These are phyloP conservation scores for Chamaecyparis obtusa DNA, from an alignment of 75 land plant species.

Conservation along the genomic window DNA sequence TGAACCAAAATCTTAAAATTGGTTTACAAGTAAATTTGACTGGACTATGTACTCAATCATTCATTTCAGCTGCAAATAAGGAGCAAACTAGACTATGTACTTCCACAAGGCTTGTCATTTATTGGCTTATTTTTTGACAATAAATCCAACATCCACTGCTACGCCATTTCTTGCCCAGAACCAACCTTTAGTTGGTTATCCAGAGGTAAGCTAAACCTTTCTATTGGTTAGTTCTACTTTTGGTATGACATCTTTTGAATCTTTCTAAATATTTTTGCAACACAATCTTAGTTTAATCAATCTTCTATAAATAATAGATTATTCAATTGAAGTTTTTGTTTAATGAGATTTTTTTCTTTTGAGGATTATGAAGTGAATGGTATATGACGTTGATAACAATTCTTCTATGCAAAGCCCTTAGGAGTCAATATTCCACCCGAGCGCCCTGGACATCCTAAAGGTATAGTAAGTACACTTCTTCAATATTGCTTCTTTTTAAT, in stretches of 20 bases:
- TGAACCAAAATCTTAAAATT: neutral
- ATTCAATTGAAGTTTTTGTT: neutral
- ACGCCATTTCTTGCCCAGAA: neutral
- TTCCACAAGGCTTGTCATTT: neutral
- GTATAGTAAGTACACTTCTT: slow-evolving; percentile 52
- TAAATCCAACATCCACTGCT: neutral
- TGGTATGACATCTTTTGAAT: neutral
- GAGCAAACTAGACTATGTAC: slow-evolving; percentile 44
- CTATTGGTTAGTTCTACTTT: neutral
- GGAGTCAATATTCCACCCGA: slow-evolving; percentile 55
- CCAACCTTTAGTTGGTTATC: slow-evolving; percentile 9
- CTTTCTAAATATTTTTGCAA: neutral
- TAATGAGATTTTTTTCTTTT: neutral
- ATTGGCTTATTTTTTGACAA: neutral
- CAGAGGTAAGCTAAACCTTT: neutral
- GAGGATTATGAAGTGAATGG: neutral
- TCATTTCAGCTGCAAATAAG: slow-evolving; percentile 78
- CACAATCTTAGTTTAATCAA: neutral
- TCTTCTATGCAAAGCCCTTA: slow-evolving; percentile 12
- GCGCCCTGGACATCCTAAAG: slow-evolving; percentile 70
- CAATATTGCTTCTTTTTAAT: neutral
- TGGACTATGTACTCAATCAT: neutral
- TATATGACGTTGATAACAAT: neutral
- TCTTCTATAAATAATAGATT: neutral
- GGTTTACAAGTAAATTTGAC: neutral